Evolutionary conservation across 257 asterid species (phyloP).

Genomic region (Coffea eugenioides): DNA sequence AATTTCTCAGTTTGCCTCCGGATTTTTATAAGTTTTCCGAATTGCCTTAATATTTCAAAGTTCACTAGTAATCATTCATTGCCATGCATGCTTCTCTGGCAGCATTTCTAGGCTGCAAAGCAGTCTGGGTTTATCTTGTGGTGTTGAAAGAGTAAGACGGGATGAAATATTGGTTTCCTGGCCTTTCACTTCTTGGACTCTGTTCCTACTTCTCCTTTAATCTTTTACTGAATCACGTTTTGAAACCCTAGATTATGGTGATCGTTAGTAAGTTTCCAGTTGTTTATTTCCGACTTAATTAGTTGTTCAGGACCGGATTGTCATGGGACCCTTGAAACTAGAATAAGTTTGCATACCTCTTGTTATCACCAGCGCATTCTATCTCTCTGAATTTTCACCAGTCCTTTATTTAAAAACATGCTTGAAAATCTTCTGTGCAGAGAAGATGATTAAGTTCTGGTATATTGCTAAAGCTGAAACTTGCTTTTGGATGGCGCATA

Average conservation of each 20-base stretch:
- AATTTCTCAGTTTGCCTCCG: not conserved
- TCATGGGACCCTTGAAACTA: not conserved
- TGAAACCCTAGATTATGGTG: not conserved
- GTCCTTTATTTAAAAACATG: not conserved
- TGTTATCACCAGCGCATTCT: not conserved
- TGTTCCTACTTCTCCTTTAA: not conserved
- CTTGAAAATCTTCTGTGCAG: not conserved
- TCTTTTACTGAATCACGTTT: not conserved
- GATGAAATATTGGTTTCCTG: not conserved
- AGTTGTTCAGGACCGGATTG: not conserved
- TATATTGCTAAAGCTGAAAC: constrained; percentile 4
- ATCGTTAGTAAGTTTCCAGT: not conserved
- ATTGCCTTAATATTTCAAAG: no score
- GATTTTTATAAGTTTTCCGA: not conserved
- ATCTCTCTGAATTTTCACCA: not conserved
- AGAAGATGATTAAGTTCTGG: not conserved
- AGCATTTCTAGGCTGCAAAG: not conserved
- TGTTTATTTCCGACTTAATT: not conserved
- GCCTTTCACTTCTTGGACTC: not conserved
- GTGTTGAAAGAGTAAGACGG: not conserved
- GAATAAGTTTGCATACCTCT: not conserved
- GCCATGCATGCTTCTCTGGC: no score
- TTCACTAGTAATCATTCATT: no score
- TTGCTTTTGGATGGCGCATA: not conserved
- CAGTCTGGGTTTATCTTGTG: not conserved